Evolutionary conservation across 768 basidiomycete genomes (phyloP).

Genomic region (Pulveroboletus ravenelii): DNA sequence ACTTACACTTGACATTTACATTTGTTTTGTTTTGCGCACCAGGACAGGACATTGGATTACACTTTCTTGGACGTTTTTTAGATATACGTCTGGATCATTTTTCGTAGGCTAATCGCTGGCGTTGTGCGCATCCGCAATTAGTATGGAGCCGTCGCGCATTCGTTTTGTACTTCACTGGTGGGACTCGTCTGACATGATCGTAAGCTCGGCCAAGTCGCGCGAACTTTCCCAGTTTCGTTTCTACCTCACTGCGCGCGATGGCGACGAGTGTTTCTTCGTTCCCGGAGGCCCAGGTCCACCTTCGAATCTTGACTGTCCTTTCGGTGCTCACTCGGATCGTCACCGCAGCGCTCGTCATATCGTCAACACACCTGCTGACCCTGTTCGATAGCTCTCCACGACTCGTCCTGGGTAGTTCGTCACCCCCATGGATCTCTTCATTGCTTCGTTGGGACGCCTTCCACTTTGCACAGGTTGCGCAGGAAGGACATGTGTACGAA

Average conservation of each 20-base stretch:
- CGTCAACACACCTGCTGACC: conserved; percentile 18
- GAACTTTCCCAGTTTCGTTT: neutral
- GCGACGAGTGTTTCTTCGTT: neutral
- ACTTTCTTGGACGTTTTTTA: neutral
- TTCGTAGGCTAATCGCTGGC: neutral
- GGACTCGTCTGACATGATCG: too few species aligned
- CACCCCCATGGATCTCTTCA: conserved; percentile 22
- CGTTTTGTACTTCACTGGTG: neutral
- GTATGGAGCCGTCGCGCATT: neutral
- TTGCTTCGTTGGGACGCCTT: conserved; percentile 85
- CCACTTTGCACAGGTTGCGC: conserved; percentile 71
- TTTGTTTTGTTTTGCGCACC: neutral
- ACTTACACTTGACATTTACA: neutral
- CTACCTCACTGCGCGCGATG: neutral
- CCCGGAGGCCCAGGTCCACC: conserved; percentile 6
- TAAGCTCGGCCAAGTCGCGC: too few species aligned
- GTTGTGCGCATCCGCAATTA: neutral
- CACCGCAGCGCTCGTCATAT: conserved; percentile 14
- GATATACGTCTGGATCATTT: neutral
- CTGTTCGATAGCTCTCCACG: conserved; percentile 27
- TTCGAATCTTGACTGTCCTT: conserved; percentile 20
- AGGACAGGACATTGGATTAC: neutral
- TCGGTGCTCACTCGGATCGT: conserved; percentile 22
- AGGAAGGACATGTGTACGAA: conserved; percentile 57
- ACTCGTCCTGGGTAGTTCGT: conserved; percentile 12